phyloP scores from a whole-genome alignment of 495 filamentous ascomycete species.

The Hypoxylon lenormandii region DNA sequence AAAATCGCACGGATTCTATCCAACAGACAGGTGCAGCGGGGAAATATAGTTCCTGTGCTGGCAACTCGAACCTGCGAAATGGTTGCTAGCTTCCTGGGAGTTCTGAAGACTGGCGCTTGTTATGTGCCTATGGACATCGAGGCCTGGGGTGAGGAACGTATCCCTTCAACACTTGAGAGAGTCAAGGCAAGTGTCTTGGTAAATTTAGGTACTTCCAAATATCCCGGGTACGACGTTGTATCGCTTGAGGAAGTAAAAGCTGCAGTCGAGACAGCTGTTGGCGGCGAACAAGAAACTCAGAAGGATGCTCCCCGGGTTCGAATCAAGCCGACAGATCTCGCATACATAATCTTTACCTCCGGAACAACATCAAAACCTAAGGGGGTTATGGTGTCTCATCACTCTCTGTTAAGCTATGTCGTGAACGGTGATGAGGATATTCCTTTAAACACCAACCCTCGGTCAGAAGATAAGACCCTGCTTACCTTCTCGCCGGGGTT shows the following conservation, averaged over 20 bases:
- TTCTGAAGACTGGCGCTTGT: conserved; percentile 42
- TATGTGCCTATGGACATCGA: conserved; percentile 49
- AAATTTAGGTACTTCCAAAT: background rate
- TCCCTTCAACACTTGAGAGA: conserved; percentile 21
- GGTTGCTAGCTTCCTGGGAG: conserved; percentile 33
- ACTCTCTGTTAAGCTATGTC: conserved; percentile 16
- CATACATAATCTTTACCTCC: conserved; percentile 58
- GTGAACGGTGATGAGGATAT: conserved; percentile 13
- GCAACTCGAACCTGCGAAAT: conserved; percentile 28
- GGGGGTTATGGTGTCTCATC: conserved; percentile 55
- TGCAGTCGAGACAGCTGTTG: background rate
- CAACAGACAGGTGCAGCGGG: background rate
- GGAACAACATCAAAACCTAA: conserved; percentile 59
- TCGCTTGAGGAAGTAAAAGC: conserved; percentile 8
- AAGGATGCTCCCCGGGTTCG: conserved; percentile 3
- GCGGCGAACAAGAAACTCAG: background rate
- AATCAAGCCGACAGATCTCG: conserved; percentile 18
- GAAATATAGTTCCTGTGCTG: conserved; percentile 21
- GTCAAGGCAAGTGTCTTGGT: conserved; percentile 10
- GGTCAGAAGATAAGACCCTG: conserved; percentile 20
- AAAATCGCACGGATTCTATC: conserved; percentile 1
- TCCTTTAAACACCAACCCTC: conserved; percentile 15
- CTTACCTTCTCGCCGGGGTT: conserved; percentile 18
- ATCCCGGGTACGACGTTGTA: background rate
- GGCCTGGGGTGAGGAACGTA: conserved; percentile 42